Evolutionary conservation across 228 moss, liverwort and hornwort species (phyloP).

Genomic region (Sphagnum magellanicum): DNA sequence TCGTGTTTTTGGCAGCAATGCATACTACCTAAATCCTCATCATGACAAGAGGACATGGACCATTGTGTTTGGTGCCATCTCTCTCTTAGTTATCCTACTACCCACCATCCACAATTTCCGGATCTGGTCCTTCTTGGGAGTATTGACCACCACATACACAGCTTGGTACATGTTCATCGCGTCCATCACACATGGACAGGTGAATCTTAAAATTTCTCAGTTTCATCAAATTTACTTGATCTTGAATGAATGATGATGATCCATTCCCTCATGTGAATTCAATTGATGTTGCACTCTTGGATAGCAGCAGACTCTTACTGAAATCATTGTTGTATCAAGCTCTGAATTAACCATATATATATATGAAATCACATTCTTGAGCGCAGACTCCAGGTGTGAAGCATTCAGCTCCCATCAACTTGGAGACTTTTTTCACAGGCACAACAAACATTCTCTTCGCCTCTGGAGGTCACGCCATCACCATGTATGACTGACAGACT

Average conservation of each 20-base stretch:
- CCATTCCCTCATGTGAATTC: too few relatives aligned
- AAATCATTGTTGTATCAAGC: too few relatives aligned
- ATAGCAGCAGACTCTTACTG: too few relatives aligned
- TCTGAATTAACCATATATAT: too few relatives aligned
- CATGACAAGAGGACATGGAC: constrained; percentile 60
- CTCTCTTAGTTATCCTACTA: constrained; percentile 38
- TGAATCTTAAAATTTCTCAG: not conserved
- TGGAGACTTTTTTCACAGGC: constrained; percentile 53
- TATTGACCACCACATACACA: constrained; percentile 75
- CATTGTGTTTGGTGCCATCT: constrained; percentile 56
- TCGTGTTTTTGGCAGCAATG: constrained; percentile 14
- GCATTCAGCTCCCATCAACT: constrained; percentile 22
- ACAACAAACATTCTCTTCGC: constrained; percentile 80
- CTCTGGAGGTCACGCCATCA: constrained; percentile 72
- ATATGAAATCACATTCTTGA: too few relatives aligned
- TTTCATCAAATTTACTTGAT: not conserved
- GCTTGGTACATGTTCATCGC: constrained; percentile 67
- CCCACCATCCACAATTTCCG: constrained; percentile 75
- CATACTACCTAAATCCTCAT: constrained; percentile 42
- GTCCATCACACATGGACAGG: constrained; percentile 47
- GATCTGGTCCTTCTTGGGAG: constrained; percentile 54
- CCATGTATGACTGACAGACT: constrained; percentile 29
- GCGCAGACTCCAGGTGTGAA: constrained; percentile 22
- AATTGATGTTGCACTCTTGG: too few relatives aligned
- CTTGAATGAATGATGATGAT: too few relatives aligned